Evolutionary conservation across 2,329 filamentous ascomycete genomes (phyloP), one percentile per base, ranked within the genome.

Genomic region (Hortaea werneckii): DNA sequence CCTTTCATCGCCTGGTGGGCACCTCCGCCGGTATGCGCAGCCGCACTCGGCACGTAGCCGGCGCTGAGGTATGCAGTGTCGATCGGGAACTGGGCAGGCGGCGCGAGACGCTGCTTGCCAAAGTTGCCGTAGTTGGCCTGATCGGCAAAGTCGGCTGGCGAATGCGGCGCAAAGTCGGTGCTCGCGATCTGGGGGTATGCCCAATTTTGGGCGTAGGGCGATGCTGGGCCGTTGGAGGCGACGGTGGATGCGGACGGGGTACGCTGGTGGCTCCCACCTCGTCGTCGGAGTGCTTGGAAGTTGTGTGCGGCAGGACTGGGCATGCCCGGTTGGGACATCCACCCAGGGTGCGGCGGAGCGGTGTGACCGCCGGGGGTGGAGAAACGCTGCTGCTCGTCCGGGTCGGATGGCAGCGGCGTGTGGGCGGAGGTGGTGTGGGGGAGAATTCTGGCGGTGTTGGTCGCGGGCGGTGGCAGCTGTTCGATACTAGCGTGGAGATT

Each of bases 1-100:
- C 73, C 71, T 66, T 75, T 77, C 74, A 80, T 79, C 42, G 75
- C 77, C 60, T 75, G 67, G 56, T 79, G 76, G n/a, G 75, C 71
- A 8, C 71, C 67, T 57, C 69, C 49, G 20, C 20, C 20, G 26
- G 59, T 67, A 44, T 61, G 59, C 37, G 56, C 56, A 30, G 54
- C 52, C 42, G 57, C 54, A 43, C 54, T 59, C 37, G 61, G 60
- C 42, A 55, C 43, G 48, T 62, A 59, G 37, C 50, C 56, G 34
- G 47, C 46, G 48, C 62, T 65, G 32, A 61, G 54, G 51, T 75
- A 76, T 3, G 68, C 67, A 48, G 72, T 69, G 58, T 76, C 71
- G 28, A 70, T 67, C 10, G 75, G 74, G 6, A 74, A 77, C 49
- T 75, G 71, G 40, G 72, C 67, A n/a, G 76, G 73, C 26, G 73